Percentiles rank a stretch among this genome's conserved stretches.
phyloP scores from a whole-genome alignment of 164 flowering plant species.

The Litsea cubeba region DNA sequence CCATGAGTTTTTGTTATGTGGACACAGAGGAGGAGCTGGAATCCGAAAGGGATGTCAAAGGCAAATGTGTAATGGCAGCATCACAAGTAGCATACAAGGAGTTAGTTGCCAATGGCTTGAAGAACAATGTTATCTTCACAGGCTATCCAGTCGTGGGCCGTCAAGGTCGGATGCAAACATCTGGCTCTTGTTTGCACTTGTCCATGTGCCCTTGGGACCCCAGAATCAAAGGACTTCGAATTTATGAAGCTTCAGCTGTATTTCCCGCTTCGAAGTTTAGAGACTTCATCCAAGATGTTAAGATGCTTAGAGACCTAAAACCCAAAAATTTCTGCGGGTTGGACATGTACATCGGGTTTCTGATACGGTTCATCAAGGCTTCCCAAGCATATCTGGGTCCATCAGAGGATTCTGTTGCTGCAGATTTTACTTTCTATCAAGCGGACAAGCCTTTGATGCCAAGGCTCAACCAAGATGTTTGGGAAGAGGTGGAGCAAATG shows the following conservation, averaged over 20 bases:
- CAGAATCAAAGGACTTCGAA: constrained; percentile 64
- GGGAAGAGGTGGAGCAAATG: constrained; percentile 88
- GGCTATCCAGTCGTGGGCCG: constrained; percentile 83
- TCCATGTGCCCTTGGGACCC: constrained; percentile 84
- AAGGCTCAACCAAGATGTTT: constrained; percentile 61
- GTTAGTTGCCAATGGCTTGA: constrained; percentile 64
- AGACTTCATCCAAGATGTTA: constrained; percentile 61
- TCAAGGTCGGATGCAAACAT: constrained; percentile 75
- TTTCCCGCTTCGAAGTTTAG: constrained; percentile 46
- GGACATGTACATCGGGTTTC: constrained; percentile 70
- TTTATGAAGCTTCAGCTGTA: constrained; percentile 72
- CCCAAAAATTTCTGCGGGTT: constrained; percentile 71
- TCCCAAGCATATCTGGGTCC: constrained; percentile 69
- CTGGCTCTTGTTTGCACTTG: constrained; percentile 70
- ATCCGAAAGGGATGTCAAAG: constrained; percentile 29
- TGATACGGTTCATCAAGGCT: constrained; percentile 63
- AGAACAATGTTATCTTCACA: constrained; percentile 61
- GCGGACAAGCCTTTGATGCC: constrained; percentile 57
- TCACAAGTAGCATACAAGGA: constrained; percentile 46
- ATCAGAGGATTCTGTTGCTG: constrained; percentile 66
- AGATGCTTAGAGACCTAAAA: constrained; percentile 51
- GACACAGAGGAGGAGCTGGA: constrained; percentile 67
- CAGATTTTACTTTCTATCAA: constrained; percentile 76
- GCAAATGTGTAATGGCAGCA: constrained; percentile 62
- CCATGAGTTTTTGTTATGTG: not conserved